Evolutionary conservation across 495 filamentous ascomycete genomes (phyloP).

Genomic region (Annulohypoxylon stygium): DNA sequence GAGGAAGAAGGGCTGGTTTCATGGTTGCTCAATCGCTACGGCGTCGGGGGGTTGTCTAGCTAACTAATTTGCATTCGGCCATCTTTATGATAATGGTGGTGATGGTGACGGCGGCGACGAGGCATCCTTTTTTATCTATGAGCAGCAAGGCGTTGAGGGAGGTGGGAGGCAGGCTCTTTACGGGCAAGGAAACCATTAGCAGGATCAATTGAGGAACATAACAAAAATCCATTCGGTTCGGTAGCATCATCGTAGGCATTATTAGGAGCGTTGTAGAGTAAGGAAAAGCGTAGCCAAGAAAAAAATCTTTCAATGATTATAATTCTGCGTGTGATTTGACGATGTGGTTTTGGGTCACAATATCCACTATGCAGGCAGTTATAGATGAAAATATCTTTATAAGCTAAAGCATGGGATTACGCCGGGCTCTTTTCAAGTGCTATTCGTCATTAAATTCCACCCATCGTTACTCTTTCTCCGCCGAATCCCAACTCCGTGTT

Average conservation of each 20-base stretch:
- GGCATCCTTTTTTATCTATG: slow-evolving; percentile 13
- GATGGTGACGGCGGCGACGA: slow-evolving; percentile 6
- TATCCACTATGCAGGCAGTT: not conserved
- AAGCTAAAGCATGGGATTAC: slow-evolving; percentile 20
- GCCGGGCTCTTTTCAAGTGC: slow-evolving; percentile 1
- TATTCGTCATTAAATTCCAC: slow-evolving; percentile 28
- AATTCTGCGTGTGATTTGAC: not conserved
- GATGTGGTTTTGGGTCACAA: slow-evolving; percentile 1
- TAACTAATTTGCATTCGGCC: slow-evolving; percentile 35
- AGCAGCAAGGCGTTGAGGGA: slow-evolving; percentile 44
- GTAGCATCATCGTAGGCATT: slow-evolving; percentile 24
- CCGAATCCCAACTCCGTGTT: slow-evolving; percentile 30
- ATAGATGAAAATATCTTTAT: not conserved
- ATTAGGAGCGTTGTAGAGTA: slow-evolving; percentile 20
- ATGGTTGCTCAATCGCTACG: slow-evolving; percentile 23
- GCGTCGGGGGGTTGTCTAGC: slow-evolving; percentile 11
- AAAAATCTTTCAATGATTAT: not conserved
- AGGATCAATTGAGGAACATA: slow-evolving; percentile 15
- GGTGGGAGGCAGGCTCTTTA: slow-evolving; percentile 1
- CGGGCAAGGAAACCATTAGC: slow-evolving; percentile 15
- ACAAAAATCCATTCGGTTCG: not conserved
- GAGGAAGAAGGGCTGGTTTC: slow-evolving; percentile 11
- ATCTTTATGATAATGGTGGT: slow-evolving; percentile 13
- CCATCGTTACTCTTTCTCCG: slow-evolving; percentile 4
- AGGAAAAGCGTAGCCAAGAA: slow-evolving; percentile 5